Base-by-base conservation (phyloP, 768 basidiomycete species). In the Leccinum longicurvipes region DNA sequence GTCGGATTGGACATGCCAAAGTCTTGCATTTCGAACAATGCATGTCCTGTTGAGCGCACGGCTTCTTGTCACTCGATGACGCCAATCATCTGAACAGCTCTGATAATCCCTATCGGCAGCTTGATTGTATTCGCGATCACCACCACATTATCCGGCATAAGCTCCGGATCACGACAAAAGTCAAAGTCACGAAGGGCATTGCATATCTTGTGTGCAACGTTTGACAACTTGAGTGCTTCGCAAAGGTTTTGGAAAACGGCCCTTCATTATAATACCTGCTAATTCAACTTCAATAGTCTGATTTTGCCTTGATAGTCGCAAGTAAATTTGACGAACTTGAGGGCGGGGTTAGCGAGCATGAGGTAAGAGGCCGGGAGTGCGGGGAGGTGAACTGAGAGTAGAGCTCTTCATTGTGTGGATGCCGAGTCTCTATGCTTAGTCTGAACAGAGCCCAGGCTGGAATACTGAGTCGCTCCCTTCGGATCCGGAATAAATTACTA, bases 181-280 rank as follows among this genome's bases (percentile, higher is more conserved):
- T 99, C 97, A 64, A 99, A 90, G 69, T 96, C 93, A 3, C 89
- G 83, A 56, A 94, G 79, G 11, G 77, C 73, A 69, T 93, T 93
- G 73, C 91, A 98, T 63, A 87, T 82, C 39, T 82, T 84, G 68
- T 95, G 98, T 29, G 95, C 90, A 31, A 98, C 88, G 69, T 91
- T 91, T 44, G 85, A 77, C 29, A 98, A 72, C 62, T 89, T 88
- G 53, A 96, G 79, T 10, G 91, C 83, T 67, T 93, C 87, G 74
- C 94, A 98, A 0, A 94, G 95, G 69, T 97, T 97, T 53, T 84
- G 83, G 79, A 95, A 99, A 2, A 79, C 71, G 4, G 94, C 93
- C n/a, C n/a, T n/a, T n/a, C n/a, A n/a, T n/a, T n/a, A 49, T 94
- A 34, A 96, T 79, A 10, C 87, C 85, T 34, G 95, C 82, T 45